Evolutionary conservation across 2,329 filamentous ascomycete genomes (phyloP), one percentile per base, ranked within the genome.

Genomic region (Xylaria sp.): DNA sequence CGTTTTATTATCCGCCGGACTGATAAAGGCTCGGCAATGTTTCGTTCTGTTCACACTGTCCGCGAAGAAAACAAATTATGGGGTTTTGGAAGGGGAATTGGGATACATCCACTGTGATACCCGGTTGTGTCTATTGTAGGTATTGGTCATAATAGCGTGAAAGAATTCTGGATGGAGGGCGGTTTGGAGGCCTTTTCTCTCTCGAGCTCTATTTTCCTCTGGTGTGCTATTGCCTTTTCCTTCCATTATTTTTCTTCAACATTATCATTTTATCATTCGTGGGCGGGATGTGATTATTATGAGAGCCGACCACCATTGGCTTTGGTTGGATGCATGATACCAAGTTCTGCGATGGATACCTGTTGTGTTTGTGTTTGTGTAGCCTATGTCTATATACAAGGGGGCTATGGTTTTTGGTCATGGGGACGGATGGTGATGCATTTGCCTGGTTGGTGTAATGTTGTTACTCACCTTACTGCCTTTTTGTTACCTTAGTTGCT

Each of bases 71-170:
- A 36, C 6, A 57, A 57, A 17, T 20, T 20, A 54, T 36, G 51
- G 53, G 2, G 13, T 53, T 44, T 23, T 20, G 38, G 49, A 23
- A 31, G 7, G 23, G 31, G 36, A 6, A 26, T 28, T 11, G 15
- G 15, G 42, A 31, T 33, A 46, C 48, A 31, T 42, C n/a, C 31
- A 28, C 20, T 17, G 48, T 51, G 48, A 51, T 17, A 26, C 9
- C 13, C 26, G 3, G 26, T 28, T 51, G 17, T 28, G 20, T 51
- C 6, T 51, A 2, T 33, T 63, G 51, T 58, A 67, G 65, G 44
- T 59, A 59, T 54, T 54, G 53, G 65, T 7, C 44, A 59, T 40
- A 23, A 31, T 57, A 62, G n/a, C 15, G 57, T 36, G 62, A 51
- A 46, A 51, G 6, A 51, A 53, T 59, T 42, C 17, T 17, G 62